Base-by-base conservation (phyloP, 495 filamentous ascomycete species). In the Talaromyces liani region DNA sequence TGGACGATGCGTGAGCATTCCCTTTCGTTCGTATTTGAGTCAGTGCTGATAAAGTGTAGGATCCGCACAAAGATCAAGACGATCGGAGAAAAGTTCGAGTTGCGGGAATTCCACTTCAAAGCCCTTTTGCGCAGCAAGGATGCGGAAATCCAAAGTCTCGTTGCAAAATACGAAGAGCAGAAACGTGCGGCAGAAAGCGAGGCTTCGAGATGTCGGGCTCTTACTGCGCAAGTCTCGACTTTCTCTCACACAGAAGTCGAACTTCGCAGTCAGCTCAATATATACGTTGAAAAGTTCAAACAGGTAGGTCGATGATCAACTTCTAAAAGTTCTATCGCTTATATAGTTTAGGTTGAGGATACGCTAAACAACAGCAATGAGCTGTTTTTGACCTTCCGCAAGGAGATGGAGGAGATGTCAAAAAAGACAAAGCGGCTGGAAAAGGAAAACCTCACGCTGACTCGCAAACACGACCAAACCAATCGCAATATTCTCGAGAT, bases 391-490 rank as follows among this genome's bases (percentile, higher is more conserved):
- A 98, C 94, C 0, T 98, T 98, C 77, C 88, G 94, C 36, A 98
- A 97, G 77, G 94, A 98, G 75, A 98, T 98, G 95, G 94, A 98
- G 76, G 94, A 98, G 71, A 98, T 98, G 95, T 96, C 92, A 0
- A 97, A 97, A 79, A 98, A 98, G 80, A 97, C 94, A 4, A 97
- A 98, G 73, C 88, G 94, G 16, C 81, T 98, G 27, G 94, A 98
- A 73, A 96, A 96, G 72, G 95, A 98, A 70, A 98, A 98, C 68
- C 86, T 92, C 65, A 88, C 85, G 33, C 85, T 96, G 39, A 95
- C 91, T 62, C 84, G 94, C 62, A 98, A 97, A 74, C 92, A 97
- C 70, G 91, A 97, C 66, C 85, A 90, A 41, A 95, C 93, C 8
- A 96, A 93, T 69, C 88, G 87, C 65, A 98, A 97, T 73, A 97